These are phyloP conservation scores for Orbilia javanica DNA, from an alignment of 2,329 filamentous ascomycete genomes.

Conservation along the genomic window DNA sequence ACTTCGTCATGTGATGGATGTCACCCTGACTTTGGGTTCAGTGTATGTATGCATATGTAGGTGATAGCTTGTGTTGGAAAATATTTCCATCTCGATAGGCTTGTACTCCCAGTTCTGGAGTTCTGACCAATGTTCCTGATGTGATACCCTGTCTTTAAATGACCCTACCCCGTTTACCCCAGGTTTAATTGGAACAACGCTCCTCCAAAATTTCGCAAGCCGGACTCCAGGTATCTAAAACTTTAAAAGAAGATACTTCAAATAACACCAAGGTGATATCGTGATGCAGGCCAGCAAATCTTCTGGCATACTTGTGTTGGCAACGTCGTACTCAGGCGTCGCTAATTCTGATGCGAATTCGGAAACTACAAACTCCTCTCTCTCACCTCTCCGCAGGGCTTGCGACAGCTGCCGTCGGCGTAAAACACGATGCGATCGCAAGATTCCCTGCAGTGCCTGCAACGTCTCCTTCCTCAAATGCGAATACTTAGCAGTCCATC, in stretches of 20 bases:
- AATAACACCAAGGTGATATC: not conserved
- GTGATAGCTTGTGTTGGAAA: no score
- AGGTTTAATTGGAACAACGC: not conserved
- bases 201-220: not conserved
- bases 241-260: no score
- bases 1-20: no score
- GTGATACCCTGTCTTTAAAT: not conserved
- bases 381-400: conserved; percentile 1
- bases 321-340: not conserved
- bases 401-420: conserved; percentile 19
- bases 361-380: not conserved
- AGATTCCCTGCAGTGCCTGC: not conserved
- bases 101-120: no score
- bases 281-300: not conserved
- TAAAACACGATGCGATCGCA: conserved; percentile 19
- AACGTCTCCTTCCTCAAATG: not conserved
- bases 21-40: no score
- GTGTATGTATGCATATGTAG: no score
- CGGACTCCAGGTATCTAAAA: no score
- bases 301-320: not conserved
- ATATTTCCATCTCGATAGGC: no score
- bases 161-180: not conserved
- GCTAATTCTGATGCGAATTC: not conserved
- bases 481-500: conserved; percentile 2
- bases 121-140: no score